Evolutionary conservation across 139 green algal genomes (phyloP), one percentile per base, ranked within the genome.

Genomic region (Chlamydomonas applanata): DNA sequence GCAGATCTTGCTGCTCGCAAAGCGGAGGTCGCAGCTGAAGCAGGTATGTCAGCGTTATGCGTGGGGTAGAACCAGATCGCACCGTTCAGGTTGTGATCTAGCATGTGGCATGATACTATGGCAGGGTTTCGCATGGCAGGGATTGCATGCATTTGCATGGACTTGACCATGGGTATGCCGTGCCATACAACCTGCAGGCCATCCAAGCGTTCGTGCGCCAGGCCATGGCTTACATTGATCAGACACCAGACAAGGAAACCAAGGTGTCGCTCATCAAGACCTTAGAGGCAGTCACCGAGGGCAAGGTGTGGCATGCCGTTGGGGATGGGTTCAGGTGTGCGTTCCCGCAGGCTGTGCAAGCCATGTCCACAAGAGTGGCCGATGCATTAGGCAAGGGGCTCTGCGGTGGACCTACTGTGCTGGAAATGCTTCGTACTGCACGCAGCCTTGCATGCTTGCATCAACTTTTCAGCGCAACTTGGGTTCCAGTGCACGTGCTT

Each of bases 21-120:
- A 99, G 87, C 81, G 96, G n/a, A 78, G 96, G 4, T 87, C 86
- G 11, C 96, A 99, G 87, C 80, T 99, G 5, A 98, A 98, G 83
- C 91, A 97, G 86, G 92, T 92, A n/a, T 3, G 67, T 63, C 17
- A 11, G 49, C 68, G 2, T 52, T 11, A 49, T 11, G 11, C 11
- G 7, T 49, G 40, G 40, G 40, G 40, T 19, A 49, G 7, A 7
- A 49, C 7, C 40, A 49, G 40, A 49, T 49, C 29, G 63, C 63
- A 61, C 9, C 13, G 9, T 5, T 34, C 4, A 5, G 20, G 9
- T 16, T 4, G 20, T 52, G 40, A 29, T 68, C 35, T 20, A 3
- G 25, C n/a, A 3, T 52, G 60, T 19, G 19, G 29, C 35, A 60
- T 71, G 20, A 68, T 71, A 64, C 32, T 57, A 70, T 71, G 65